Evolutionary conservation across 352 stramenopile genomes (phyloP), one percentile per base, ranked within the genome.

Genomic region (Globisporangium uncinulatum): DNA sequence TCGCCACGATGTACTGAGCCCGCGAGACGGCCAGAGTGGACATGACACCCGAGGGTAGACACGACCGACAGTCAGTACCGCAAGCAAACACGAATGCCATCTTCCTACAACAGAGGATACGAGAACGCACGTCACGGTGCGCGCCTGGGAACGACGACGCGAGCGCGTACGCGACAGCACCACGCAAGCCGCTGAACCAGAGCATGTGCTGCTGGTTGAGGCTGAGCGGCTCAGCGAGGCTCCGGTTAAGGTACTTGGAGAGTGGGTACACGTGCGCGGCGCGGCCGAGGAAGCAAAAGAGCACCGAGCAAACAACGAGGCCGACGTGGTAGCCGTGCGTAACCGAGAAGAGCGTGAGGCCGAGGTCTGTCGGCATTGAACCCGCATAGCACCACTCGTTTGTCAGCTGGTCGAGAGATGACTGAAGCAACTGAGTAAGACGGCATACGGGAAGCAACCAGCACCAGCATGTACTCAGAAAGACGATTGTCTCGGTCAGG

Each of bases 191-290:
- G 32, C 87, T 91, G 73, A 97, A 97, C 85, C 87, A 98, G 58
- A 98, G 88, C 85, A 98, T 95, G 70, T 97, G 87, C 62, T 95
- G 86, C 56, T 94, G 92, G 65, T 96, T 96, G 39, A 73, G 65
- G 11, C 76, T 86, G 58, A 92, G 89, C 20, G 74, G 69, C 19
- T 65, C 65, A n/a, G 78, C 75, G 50, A 79, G 72, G n/a, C 79
- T 53, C 24, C 37, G 36, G 62, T 92, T 92, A 32, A 91, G 54
- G 6, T 92, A 2, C 45, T 57, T 73, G 13, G 77, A 79, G 24
- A 97, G 74, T 19, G 89, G 84, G 62, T 97, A 97, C 11, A 98
- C 76, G 50, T 96, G 86, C 36, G 74, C 74, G 1, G 87, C 85
- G 45, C 91, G 76, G 3, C 69, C 89, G 11, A 96, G 44, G 24